Evolutionary conservation across 2,329 filamentous ascomycete species (phyloP).

Genomic region (Eutypa lata): DNA sequence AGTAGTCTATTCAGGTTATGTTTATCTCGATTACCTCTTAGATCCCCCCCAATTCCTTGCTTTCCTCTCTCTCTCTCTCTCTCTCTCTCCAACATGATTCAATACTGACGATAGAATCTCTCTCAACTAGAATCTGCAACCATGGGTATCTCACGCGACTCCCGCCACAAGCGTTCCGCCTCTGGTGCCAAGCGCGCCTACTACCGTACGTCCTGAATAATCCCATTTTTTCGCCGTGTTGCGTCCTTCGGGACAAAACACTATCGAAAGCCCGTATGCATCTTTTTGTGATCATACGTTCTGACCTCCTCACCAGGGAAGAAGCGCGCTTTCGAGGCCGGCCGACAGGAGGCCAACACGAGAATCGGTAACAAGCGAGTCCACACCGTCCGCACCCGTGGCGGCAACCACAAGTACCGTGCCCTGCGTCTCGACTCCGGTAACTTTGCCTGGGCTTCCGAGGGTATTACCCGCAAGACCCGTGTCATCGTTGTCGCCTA

Average conservation of each 20-base stretch:
- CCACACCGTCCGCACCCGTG: constrained; percentile 94
- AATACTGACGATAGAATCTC: constrained; percentile 16
- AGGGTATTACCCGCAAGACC: constrained; percentile 97
- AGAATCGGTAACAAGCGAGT: constrained; percentile 97
- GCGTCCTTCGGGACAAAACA: constrained; percentile 8
- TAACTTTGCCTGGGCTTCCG: constrained; percentile 99
- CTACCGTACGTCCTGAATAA: constrained; percentile 67
- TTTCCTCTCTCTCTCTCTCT: neutral
- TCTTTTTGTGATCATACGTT: constrained; percentile 57
- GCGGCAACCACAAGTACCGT: constrained; percentile 99
- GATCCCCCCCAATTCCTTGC: neutral
- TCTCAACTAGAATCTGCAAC: constrained; percentile 65
- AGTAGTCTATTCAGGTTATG: neutral
- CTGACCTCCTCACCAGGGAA: constrained; percentile 78
- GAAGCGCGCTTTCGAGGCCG: constrained; percentile 99
- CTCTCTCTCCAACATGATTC: neutral
- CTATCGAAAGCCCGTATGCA: constrained; percentile 66
- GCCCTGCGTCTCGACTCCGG: constrained; percentile 96
- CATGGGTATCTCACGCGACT: constrained; percentile 99
- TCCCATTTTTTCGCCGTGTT: constrained; percentile 10
- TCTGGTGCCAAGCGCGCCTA: constrained; percentile 96
- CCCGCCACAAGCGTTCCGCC: constrained; percentile 99
- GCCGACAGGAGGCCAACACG: constrained; percentile 98
- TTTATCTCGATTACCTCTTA: neutral
- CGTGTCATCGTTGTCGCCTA: constrained; percentile 97